Base-by-base conservation (phyloP, 345 rosid genomes). In the Rhizophora mangle region DNA sequence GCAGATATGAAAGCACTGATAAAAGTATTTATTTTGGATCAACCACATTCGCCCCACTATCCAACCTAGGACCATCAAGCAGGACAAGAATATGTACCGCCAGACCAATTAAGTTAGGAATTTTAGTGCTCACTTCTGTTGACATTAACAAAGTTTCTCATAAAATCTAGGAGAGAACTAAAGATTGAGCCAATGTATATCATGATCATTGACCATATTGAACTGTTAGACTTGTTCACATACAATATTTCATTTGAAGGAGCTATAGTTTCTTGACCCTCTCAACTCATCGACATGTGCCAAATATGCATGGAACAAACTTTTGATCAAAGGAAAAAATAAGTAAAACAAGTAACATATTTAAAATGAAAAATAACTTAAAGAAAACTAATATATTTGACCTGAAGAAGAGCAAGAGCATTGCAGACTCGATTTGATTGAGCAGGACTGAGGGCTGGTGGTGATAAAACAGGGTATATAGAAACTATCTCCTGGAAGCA, bases 361-460 rank as follows among this genome's bases (percentile, higher is more conserved):
- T 39, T 39, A 10, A 39, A 9, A 11, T 39, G 15, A 39, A 9
- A 39, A 39, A 39, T 9, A 9, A 39, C 46, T 9, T 29, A 11
- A 27, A 49, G 63, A 58, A 68, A 21, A 22, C 15, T 6, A 21
- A 64, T 29, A 43, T 8, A 37, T 21, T 47, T 52, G 46, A 95
- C 99, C 96, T 96, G 99, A 82, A 96, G 98, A 77, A 96, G 97
- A 36, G 99, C 99, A 51, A 96, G 92, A 60, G 97, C 96, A 80
- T 96, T 92, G 81, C 99, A 96, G 55, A 96, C 99, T 72, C 99
- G 88, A 77, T 90, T 92, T 46, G 99, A 96, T 71, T 96, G 98
- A 10, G 97, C 91, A 9, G 96, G 92, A 74, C 88, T 81, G 63
- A 96, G 80, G 79, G 83, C 89, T 24, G 98, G 99, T 24, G 99